Evolutionary conservation across 495 filamentous ascomycete genomes (phyloP), one percentile per base, ranked within the genome.

Genomic region (Penicillium egyptiacum): DNA sequence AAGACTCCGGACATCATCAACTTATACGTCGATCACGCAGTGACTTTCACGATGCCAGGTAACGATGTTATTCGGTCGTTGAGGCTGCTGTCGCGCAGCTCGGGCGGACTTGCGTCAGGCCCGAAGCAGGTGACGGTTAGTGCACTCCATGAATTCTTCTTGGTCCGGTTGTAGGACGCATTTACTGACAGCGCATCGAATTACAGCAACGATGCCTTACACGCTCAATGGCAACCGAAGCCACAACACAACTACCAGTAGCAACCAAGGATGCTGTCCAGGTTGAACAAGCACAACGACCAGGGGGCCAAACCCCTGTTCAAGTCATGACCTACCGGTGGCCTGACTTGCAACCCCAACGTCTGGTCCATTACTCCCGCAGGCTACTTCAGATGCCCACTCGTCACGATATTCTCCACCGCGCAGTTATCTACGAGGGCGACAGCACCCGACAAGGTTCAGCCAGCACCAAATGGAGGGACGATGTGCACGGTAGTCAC

Each of bases 361-460:
- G 85, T 35, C 88, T 96, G 69, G 83, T 89, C 58, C 71, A 84
- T 69, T 98, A 92, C 79, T 86, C 88, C 8, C 71, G 82, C 55
- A 89, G 87, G 57, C 89, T 97, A 69, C 86, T 99, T 6, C 69
- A 86, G 67, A 81, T 97, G 44, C 94, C 94, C 6, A 79, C 96
- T 16, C 90, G 94, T 10, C 86, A 88, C 66, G 94, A 99, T 66
- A 86, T 99, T 54, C 86, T 99, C 19, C 95, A 98, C 72, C 84
- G 92, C 28, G 94, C 95, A 57, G 82, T 98, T 19, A 69, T 96
- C 56, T 98, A 88, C 82, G 94, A 98, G 75, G 94, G 90, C 65
- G 92, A 97, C 79, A 82, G 75, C 47, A 87, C 91, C 53, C 88
- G 94, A 23, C 86, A 91, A 68, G 94, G 95, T 55, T 92, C 90